A percentile compares a stretch with the other conserved stretches of the same genome.
phyloP scores from a whole-genome alignment of 768 basidiomycete genomes.

The Coprinopsis strossmayeri region DNA sequence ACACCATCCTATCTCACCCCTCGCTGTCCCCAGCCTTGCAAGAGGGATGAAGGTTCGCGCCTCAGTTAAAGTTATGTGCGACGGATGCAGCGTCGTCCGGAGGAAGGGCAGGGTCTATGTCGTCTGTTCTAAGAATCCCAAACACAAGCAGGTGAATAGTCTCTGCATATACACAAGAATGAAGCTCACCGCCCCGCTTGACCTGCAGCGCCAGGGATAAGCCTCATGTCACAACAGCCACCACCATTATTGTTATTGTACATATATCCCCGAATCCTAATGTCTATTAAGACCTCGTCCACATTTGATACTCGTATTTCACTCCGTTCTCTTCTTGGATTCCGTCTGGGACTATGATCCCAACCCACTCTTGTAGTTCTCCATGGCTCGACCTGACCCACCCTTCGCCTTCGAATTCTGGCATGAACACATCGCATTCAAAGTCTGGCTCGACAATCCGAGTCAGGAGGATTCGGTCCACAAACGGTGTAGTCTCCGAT shows the following conservation, averaged over 20 bases:
- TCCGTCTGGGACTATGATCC: conserved; percentile 70
- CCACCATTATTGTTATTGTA: no score
- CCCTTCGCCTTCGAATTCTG: conserved; percentile 52
- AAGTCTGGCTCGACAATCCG: conserved; percentile 71
- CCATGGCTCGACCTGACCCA: conserved; percentile 60
- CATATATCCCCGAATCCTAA: background rate
- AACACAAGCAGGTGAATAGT: conserved; percentile 85
- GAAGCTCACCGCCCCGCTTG: background rate
- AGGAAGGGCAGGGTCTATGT: conserved; percentile 91
- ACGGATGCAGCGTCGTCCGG: conserved; percentile 83
- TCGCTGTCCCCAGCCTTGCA: conserved; percentile 29
- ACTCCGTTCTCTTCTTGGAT: conserved; percentile 78
- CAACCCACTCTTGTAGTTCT: conserved; percentile 71
- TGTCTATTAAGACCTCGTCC: conserved; percentile 40
- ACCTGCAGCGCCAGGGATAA: conserved; percentile 54
- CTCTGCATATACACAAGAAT: background rate
- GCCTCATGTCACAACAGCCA: background rate
- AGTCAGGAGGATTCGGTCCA: conserved; percentile 85
- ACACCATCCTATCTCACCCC: conserved; percentile 19
- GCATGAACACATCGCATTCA: conserved; percentile 84
- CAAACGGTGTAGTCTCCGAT: conserved; percentile 31
- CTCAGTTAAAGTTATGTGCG: conserved; percentile 91
- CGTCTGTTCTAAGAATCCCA: conserved; percentile 89
- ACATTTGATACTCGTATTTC: conserved; percentile 94
- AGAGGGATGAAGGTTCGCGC: conserved; percentile 96